Conservation (phyloP, 1,284 basidiomycete species). For the Sporisorium scitamineum region DNA sequence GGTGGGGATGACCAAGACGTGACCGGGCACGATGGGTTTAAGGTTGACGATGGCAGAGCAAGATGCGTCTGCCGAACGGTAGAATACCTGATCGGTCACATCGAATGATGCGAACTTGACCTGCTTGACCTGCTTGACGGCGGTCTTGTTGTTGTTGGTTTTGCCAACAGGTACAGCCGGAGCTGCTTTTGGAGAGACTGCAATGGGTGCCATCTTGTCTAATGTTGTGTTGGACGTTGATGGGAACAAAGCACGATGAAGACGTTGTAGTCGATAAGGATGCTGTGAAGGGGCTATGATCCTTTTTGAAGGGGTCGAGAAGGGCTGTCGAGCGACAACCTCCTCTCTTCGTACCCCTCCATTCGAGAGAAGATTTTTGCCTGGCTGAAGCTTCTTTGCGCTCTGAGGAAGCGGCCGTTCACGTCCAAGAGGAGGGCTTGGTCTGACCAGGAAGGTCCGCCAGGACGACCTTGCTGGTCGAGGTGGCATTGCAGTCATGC, state of each 20-base stretch:
- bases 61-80: slow-evolving; percentile 26
- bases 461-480: slow-evolving; percentile 41
- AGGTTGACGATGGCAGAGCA: slow-evolving; percentile 64
- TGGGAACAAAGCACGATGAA: slow-evolving; percentile 12
- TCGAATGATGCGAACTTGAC: slow-evolving; percentile 52
- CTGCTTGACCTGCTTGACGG: slow-evolving; percentile 2
- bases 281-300: slow-evolving; percentile 18
- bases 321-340: slow-evolving; percentile 14
- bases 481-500: slow-evolving; percentile 17
- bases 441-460: slow-evolving; percentile 39
- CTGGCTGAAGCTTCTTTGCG: not conserved
- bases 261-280: slow-evolving; percentile 31
- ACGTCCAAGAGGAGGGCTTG: not conserved
- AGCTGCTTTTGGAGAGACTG: slow-evolving; percentile 39
- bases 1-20: slow-evolving; percentile 64
- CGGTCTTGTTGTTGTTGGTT: not conserved
- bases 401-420: not conserved
- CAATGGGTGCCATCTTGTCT: slow-evolving; percentile 39
- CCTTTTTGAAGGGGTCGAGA: slow-evolving; percentile 25
- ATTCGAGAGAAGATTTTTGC: not conserved
- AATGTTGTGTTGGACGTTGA: not conserved
- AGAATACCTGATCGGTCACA: slow-evolving; percentile 55
- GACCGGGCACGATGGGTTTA: slow-evolving; percentile 67
- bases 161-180: slow-evolving; percentile 18
- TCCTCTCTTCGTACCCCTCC: not conserved